These are phyloP conservation scores for Penicillium psychrosexuale DNA, from an alignment of 2,329 filamentous ascomycete genomes.

Conservation along the genomic window DNA sequence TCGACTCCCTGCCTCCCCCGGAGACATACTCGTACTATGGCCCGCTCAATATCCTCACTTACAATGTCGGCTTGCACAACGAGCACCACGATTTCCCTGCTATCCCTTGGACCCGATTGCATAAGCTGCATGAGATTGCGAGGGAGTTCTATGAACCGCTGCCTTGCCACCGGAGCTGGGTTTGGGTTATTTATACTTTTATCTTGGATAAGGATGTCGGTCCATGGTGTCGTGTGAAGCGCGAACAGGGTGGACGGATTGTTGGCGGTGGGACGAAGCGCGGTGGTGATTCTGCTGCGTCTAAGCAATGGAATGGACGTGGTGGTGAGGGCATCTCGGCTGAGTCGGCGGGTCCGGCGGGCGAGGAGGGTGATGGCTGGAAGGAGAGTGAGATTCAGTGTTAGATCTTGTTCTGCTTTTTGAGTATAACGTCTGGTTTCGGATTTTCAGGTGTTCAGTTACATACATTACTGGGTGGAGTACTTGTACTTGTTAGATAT, in stretches of 20 bases:
- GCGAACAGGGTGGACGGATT: constrained; percentile 69
- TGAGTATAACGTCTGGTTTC: constrained; percentile 3
- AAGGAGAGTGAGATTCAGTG: constrained; percentile 68
- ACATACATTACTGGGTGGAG: neutral
- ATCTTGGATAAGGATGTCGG: constrained; percentile 86
- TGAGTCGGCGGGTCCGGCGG: constrained; percentile 46
- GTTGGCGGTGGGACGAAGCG: constrained; percentile 46
- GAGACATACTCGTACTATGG: constrained; percentile 99
- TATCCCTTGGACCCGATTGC: constrained; percentile 87
- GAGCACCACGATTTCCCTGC: constrained; percentile 99
- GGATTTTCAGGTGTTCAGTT: neutral
- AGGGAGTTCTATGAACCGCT: constrained; percentile 88
- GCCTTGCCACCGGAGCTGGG: constrained; percentile 86
- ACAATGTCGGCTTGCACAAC: constrained; percentile 97
- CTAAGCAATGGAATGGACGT: constrained; percentile 25
- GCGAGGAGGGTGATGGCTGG: constrained; percentile 56
- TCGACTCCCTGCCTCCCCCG: constrained; percentile 66
- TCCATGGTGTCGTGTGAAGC: constrained; percentile 88
- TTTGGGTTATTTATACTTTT: constrained; percentile 91
- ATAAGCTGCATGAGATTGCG: constrained; percentile 72
- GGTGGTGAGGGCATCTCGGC: constrained; percentile 46
- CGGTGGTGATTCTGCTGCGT: neutral
- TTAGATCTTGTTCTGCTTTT: constrained; percentile 32
- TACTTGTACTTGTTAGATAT: neutral
- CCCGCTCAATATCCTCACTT: constrained; percentile 83